Evolutionary conservation across 1,284 basidiomycete genomes (phyloP).

Genomic region (Pyrrhoderma noxium): DNA sequence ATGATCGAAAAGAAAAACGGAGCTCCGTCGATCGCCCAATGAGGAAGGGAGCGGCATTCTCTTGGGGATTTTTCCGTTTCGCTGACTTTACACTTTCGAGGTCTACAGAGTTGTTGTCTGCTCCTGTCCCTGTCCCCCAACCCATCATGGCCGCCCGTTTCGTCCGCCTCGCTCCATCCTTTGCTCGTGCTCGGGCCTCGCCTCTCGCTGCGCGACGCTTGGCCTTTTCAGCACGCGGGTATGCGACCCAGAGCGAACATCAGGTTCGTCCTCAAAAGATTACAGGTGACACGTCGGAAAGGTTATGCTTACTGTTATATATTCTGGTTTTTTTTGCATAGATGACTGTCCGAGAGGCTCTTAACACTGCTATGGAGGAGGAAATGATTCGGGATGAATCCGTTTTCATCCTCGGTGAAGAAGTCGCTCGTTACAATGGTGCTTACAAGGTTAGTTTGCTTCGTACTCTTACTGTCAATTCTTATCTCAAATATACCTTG

Average conservation of each 20-base stretch:
- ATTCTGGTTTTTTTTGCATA: conserved; percentile 28
- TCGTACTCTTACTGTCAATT: conserved; percentile 2
- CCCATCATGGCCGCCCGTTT: conserved; percentile 58
- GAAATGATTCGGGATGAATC: conserved; percentile 96
- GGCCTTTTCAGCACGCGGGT: conserved; percentile 41
- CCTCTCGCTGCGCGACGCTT: conserved; percentile 34
- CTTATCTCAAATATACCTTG: conserved; percentile 11
- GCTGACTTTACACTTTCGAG: background rate
- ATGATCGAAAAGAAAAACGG: background rate
- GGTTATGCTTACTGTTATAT: conserved; percentile 20
- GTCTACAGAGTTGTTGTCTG: background rate
- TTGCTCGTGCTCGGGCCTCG: conserved; percentile 35
- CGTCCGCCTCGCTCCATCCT: conserved; percentile 55
- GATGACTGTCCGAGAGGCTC: conserved; percentile 98
- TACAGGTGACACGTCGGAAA: too few relatives aligned
- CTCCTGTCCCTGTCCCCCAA: conserved; percentile 19
- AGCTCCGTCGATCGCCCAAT: too few relatives aligned
- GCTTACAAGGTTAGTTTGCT: conserved; percentile 82
- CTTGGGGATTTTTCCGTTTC: background rate
- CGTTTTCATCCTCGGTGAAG: conserved; percentile 96
- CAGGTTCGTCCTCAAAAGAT: conserved; percentile 34
- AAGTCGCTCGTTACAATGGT: conserved; percentile 98
- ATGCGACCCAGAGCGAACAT: conserved; percentile 57
- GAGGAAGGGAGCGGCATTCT: background rate
- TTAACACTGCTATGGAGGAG: conserved; percentile 99